Evolutionary conservation across 2,329 filamentous ascomycete genomes (phyloP), one percentile per base, ranked within the genome.

Genomic region (Chalaropsis ovoidea): DNA sequence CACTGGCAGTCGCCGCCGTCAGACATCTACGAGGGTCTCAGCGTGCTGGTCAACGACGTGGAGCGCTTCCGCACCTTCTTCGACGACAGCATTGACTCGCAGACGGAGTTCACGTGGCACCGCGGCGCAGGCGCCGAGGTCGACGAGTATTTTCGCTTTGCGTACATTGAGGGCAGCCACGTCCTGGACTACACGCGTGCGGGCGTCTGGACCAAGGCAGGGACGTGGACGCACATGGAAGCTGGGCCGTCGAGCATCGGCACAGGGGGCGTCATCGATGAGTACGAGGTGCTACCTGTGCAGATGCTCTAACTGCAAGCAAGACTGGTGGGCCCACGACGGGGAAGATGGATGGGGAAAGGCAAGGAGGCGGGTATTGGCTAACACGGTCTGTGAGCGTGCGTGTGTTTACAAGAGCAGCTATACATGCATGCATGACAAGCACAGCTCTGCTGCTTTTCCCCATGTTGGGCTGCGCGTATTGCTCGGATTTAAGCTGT

Each of bases 41-140:
- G 86, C 72, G 81, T 94, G 17, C 77, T 95, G 0, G 88, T 95
- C 69, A 94, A 95, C 71, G 90, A 95, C 70, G 90, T 95, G 0
- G 90, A 95, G 75, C 79, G 89, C 22, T 91, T 87, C 73, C 78
- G 87, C n/a, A 82, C 82, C 5, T 93, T 87, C 73, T 87, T 87
- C 68, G 81, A 80, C 58, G 81, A 85, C 61, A 79, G 77, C 49
- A 77, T 79, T 47, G 75, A 76, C 35, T 71, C 72, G 43, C 67
- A 73, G 62, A 71, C 76, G 22, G 72, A 74, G 15, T 88, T 88
- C 69, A 80, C 81, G 0, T 90, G 87, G 86, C 76, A 75, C 0
- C 78, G 84, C 67, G 77, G 81, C 43, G 73, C 71, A 24, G 75
- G 70, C 6, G 67, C 78, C 13, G 73, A 74, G 2, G 67, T 80